phyloP scores from a whole-genome alignment of 257 asterid genomes.

The Vinca minor region DNA sequence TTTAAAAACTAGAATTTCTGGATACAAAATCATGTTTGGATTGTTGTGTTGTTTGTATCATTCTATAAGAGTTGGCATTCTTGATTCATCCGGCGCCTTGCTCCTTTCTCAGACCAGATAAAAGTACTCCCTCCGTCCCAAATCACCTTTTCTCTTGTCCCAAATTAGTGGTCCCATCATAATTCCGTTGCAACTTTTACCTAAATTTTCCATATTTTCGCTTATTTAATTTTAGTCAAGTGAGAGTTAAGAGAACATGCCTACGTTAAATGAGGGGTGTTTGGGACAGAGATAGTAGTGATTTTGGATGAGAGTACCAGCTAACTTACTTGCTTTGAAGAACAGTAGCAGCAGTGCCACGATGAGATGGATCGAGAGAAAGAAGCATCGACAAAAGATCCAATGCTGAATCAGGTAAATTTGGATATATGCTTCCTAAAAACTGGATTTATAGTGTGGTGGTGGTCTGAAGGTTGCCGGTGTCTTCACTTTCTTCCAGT shows the following conservation, averaged over 20 bases:
- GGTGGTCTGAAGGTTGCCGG: slow-evolving; percentile 68
- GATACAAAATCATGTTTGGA: background rate
- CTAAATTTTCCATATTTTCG: too few species aligned
- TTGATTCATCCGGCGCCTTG: background rate
- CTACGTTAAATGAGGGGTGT: too few species aligned
- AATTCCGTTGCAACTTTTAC: too few species aligned
- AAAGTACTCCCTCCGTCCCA: too few species aligned
- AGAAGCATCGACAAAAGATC: slow-evolving; percentile 48
- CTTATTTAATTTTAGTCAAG: too few species aligned
- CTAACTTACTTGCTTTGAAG: slow-evolving; percentile 47
- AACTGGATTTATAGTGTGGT: slow-evolving; percentile 43
- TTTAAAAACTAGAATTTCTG: background rate
- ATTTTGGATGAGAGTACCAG: background rate
- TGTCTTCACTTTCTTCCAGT: slow-evolving; percentile 68
- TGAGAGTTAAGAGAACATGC: too few species aligned
- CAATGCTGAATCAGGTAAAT: slow-evolving; percentile 43
- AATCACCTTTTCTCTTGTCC: too few species aligned
- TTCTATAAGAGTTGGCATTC: background rate
- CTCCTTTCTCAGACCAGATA: background rate
- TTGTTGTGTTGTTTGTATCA: background rate
- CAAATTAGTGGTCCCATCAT: too few species aligned
- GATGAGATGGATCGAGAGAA: slow-evolving; percentile 48
- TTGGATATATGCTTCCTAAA: slow-evolving; percentile 42
- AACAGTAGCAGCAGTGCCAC: slow-evolving; percentile 53
- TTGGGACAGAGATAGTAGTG: background rate